A percentile compares a stretch with the other conserved stretches of the same genome.
phyloP scores from a whole-genome alignment of 2,329 filamentous ascomycete genomes.

The Alternaria gansuensis region DNA sequence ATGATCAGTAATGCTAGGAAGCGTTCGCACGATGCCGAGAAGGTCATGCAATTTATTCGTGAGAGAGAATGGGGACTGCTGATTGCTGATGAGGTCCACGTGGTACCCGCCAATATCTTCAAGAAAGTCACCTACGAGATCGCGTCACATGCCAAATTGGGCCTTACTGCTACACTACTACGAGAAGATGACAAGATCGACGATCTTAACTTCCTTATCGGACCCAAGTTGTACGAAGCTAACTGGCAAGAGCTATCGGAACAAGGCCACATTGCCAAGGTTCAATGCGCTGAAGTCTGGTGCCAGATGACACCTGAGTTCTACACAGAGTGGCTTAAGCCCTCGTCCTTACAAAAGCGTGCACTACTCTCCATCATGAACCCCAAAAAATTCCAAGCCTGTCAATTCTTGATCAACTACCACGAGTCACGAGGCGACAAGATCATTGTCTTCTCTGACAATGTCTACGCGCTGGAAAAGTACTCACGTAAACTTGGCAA shows the following conservation, averaged over 20 bases:
- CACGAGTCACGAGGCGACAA: slow-evolving; percentile 95
- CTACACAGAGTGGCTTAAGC: slow-evolving; percentile 88
- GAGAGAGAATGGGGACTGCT: slow-evolving; percentile 95
- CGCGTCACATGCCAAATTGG: slow-evolving; percentile 93
- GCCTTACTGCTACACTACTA: slow-evolving; percentile 89
- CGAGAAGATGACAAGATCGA: slow-evolving; percentile 98
- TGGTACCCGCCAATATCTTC: slow-evolving; percentile 96
- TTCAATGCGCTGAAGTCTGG: slow-evolving; percentile 99
- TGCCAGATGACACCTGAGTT: slow-evolving; percentile 99
- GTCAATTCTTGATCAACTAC: slow-evolving; percentile 97
- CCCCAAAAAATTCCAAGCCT: slow-evolving; percentile 94
- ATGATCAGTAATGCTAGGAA: slow-evolving; percentile 96
- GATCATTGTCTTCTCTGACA: slow-evolving; percentile 98
- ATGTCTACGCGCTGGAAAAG: slow-evolving; percentile 87
- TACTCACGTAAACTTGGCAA: slow-evolving; percentile 87
- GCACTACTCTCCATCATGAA: slow-evolving; percentile 94
- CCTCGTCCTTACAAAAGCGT: slow-evolving; percentile 69
- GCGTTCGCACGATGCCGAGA: slow-evolving; percentile 89
- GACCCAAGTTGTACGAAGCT: slow-evolving; percentile 95
- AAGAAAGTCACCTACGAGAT: slow-evolving; percentile 91
- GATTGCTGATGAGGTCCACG: slow-evolving; percentile 97
- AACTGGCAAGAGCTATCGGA: slow-evolving; percentile 99
- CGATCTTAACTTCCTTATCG: slow-evolving; percentile 96
- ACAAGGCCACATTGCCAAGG: slow-evolving; percentile 94
- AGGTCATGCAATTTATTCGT: slow-evolving; percentile 96